Evolutionary conservation across 331 rosid species (phyloP).

Genomic region (Cydonia oblonga): DNA sequence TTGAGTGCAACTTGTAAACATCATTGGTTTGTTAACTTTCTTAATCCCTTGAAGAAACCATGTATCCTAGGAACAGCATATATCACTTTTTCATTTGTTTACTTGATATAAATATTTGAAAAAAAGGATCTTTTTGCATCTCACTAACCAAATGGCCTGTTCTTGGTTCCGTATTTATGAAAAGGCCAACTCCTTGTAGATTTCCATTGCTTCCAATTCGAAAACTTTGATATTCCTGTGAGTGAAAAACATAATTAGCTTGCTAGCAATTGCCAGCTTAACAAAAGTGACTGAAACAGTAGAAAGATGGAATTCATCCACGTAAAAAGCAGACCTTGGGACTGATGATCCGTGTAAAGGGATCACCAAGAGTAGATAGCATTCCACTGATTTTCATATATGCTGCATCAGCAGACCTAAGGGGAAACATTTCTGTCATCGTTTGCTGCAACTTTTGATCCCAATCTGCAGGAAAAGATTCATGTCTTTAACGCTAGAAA

Average conservation of each 20-base stretch:
- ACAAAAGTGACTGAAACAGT: slow-evolving; percentile 1
- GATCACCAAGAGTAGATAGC: slow-evolving; percentile 98
- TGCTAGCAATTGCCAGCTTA: neutral
- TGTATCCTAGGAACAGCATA: neutral
- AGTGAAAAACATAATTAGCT: slow-evolving; percentile 15
- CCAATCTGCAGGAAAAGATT: slow-evolving; percentile 55
- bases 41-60: neutral
- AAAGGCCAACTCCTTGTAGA: slow-evolving; percentile 87
- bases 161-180: slow-evolving; percentile 68
- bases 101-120: neutral
- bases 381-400: slow-evolving; percentile 81
- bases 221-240: slow-evolving; percentile 86
- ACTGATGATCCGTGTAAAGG: slow-evolving; percentile 82
- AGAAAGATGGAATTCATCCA: neutral
- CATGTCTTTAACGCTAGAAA: neutral
- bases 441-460: slow-evolving; percentile 89
- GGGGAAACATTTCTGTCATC: slow-evolving; percentile 95
- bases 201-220: slow-evolving; percentile 85
- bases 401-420: slow-evolving; percentile 80
- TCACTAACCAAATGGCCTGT: slow-evolving; percentile 81
- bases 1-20: neutral
- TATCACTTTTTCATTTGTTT: neutral
- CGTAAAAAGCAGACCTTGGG: slow-evolving; percentile 49
- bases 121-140: neutral
- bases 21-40: neutral